phyloP scores from a whole-genome alignment of 176 grass and related monocot species.

The Zea luxurians region DNA sequence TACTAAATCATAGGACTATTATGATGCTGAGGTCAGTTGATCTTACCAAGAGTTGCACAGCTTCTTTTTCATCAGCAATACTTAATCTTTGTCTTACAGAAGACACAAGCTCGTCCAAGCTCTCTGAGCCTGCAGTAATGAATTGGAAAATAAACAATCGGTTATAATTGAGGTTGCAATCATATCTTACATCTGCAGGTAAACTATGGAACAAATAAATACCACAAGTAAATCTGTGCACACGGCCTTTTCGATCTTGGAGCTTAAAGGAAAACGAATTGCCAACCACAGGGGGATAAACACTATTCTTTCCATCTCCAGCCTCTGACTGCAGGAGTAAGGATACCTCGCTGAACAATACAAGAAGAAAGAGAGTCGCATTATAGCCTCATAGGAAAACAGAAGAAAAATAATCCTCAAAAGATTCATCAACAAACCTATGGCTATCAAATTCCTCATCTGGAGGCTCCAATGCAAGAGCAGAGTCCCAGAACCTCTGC shows the following conservation, averaged over 20 bases:
- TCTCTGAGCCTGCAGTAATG: slow-evolving; percentile 55
- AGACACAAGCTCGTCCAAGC: slow-evolving; percentile 63
- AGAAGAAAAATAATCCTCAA: slow-evolving; percentile 1
- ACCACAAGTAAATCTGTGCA: slow-evolving; percentile 92
- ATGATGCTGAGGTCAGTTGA: slow-evolving; percentile 11
- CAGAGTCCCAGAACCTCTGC: slow-evolving; percentile 98
- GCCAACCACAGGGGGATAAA: slow-evolving; percentile 65
- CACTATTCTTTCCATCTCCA: slow-evolving; percentile 61
- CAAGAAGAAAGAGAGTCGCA: not conserved
- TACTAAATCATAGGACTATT: slow-evolving; percentile 9
- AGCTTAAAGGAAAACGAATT: slow-evolving; percentile 93
- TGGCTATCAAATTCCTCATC: slow-evolving; percentile 77
- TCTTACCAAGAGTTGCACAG: slow-evolving; percentile 82
- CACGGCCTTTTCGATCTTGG: slow-evolving; percentile 67
- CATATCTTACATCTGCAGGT: slow-evolving; percentile 20
- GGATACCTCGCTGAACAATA: slow-evolving; percentile 67
- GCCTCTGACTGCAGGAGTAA: slow-evolving; percentile 75
- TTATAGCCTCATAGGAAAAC: slow-evolving; percentile 27
- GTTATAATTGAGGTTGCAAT: slow-evolving; percentile 17
- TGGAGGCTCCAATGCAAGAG: slow-evolving; percentile 87
- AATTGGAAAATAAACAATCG: slow-evolving; percentile 33
- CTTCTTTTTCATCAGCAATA: slow-evolving; percentile 51
- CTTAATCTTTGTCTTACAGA: slow-evolving; percentile 64
- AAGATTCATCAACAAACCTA: slow-evolving; percentile 54
- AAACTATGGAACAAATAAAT: slow-evolving; percentile 34